Base-by-base conservation (phyloP, 2,329 filamentous ascomycete species). In the Microcera coccophila region DNA sequence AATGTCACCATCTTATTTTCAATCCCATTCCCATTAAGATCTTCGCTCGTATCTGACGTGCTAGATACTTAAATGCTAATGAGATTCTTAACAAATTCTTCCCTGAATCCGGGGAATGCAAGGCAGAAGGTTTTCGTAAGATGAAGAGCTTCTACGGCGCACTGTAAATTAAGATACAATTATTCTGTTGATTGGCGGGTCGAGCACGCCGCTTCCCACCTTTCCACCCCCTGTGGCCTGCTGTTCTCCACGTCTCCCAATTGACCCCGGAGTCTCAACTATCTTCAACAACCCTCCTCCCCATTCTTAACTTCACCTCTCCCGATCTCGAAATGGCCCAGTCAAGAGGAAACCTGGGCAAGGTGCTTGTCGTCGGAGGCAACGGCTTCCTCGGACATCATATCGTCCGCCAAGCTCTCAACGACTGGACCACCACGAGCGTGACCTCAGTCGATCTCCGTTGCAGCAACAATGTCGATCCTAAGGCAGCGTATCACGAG, bases 361-460 rank as follows among this genome's bases (percentile, higher is more conserved):
- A 76, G 52, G 84, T 90, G 58, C 75, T 90, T 54, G 82, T 93
- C 54, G 82, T 91, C 54, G 87, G 87, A 59, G 87, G 87, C 62
- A 90, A 87, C 63, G 87, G 87, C 53, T 91, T 93, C 68, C 76
- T 93, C 14, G 87, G 87, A 62, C 84, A 87, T 68, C 85, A 91
- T 69, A 84, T 91, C 55, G 84, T 91, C 61, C 79, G 83, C 65
- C 76, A 87, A 60, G 75, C 88, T 44, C 73, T 87, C 57, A 76
- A 78, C 32, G 58, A 61, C 31, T 72, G 69, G 69, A 60, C 59
- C 44, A 71, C 72, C 49, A 67, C 66, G 46, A 68, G 74, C 50
- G 79, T 91, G 31, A 78, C 81, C 36, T 85, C 87, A 15, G 68
- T 90, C 55, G 87, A 91, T 65, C 74, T 91, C 52, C 78, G 75